These are phyloP conservation scores for Ophiosphaerella herpotricha DNA, from an alignment of 2,329 filamentous ascomycete genomes.

Conservation along the genomic window DNA sequence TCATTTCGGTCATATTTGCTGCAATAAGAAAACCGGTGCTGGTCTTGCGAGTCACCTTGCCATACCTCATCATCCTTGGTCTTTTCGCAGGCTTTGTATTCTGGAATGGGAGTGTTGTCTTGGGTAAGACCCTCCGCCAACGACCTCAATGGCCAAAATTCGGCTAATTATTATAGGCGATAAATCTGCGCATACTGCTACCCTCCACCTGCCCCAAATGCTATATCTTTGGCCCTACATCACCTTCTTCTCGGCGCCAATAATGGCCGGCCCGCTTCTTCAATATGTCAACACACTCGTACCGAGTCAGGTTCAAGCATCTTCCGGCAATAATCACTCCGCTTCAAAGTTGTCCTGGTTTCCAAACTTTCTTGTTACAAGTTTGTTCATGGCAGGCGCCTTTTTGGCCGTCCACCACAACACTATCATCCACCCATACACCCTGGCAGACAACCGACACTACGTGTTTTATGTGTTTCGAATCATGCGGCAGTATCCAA, in stretches of 20 bases:
- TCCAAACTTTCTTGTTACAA: constrained; percentile 33
- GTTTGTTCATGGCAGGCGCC: constrained; percentile 46
- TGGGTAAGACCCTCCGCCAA: constrained; percentile 61
- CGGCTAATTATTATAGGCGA: constrained; percentile 64
- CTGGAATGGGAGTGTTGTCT: constrained; percentile 90
- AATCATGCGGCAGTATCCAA: constrained; percentile 68
- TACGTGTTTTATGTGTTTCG: constrained; percentile 98
- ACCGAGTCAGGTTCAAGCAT: constrained; percentile 15
- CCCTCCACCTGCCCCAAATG: constrained; percentile 87
- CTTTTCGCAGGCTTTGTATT: constrained; percentile 75
- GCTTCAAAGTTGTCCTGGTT: constrained; percentile 2
- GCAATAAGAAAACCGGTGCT: constrained; percentile 51
- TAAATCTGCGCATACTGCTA: constrained; percentile 91
- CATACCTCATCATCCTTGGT: constrained; percentile 65
- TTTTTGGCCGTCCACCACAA: constrained; percentile 71
- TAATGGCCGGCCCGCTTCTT: constrained; percentile 65
- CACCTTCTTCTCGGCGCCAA: constrained; percentile 83
- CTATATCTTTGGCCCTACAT: constrained; percentile 94
- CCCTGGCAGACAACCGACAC: constrained; percentile 92
- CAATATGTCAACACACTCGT: constrained; percentile 36
- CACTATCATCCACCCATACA: constrained; percentile 94
- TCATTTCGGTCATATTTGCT: constrained; percentile 67
- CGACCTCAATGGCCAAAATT: no score
- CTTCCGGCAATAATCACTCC: constrained; percentile 9
- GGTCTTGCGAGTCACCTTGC: constrained; percentile 48